These are phyloP conservation scores for Luvunga scandens DNA, from an alignment of 345 rosid species.

Conservation along the genomic window DNA sequence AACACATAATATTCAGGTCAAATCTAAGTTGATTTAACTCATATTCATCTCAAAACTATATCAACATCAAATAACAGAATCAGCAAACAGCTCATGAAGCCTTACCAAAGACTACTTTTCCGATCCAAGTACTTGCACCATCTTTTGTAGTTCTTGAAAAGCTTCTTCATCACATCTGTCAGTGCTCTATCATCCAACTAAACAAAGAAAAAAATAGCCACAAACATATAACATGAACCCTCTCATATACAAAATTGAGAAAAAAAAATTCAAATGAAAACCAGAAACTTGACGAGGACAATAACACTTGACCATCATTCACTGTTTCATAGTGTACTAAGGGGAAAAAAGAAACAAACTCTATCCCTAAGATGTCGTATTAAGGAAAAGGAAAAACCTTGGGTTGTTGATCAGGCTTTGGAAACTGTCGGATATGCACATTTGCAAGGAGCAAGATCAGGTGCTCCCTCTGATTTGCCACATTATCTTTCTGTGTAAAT, in stretches of 20 bases:
- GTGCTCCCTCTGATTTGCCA: constrained; percentile 99
- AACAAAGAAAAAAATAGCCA: neutral
- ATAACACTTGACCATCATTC: neutral
- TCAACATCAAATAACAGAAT: neutral
- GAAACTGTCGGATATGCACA: constrained; percentile 92
- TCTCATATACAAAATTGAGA: neutral
- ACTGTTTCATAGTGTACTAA: neutral
- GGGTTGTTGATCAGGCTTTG: constrained; percentile 96
- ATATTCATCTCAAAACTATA: neutral
- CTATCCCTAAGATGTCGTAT: neutral
- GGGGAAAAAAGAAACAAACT: neutral
- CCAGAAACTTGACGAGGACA: neutral
- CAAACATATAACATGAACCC: neutral
- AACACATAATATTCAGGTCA: neutral
- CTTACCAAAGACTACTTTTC: constrained; percentile 99
- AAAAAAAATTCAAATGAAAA: neutral
- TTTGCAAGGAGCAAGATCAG: constrained; percentile 91
- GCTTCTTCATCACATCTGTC: constrained; percentile 98
- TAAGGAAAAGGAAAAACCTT: constrained; percentile 55
- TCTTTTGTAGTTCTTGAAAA: constrained; percentile 96
- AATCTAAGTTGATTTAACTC: neutral
- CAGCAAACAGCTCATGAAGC: neutral
- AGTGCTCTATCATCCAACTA: constrained; percentile 96
- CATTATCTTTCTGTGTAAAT: constrained; percentile 78
- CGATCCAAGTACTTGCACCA: constrained; percentile 98